These are phyloP conservation scores for Daldinia childiae DNA, from an alignment of 495 filamentous ascomycete species.

Conservation along the genomic window DNA sequence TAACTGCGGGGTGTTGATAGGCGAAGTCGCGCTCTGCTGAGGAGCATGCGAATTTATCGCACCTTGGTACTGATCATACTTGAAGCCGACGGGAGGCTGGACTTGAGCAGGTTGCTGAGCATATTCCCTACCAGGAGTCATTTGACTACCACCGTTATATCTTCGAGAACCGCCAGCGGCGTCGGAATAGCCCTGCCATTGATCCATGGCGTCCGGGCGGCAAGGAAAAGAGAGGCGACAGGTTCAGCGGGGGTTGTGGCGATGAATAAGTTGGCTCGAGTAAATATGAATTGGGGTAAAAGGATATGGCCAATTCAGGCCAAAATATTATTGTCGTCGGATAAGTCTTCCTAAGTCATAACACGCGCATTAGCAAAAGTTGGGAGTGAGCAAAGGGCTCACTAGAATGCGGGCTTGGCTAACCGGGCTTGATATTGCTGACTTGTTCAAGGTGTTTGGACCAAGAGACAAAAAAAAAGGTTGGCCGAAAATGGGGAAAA, in stretches of 20 bases:
- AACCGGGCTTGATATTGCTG: slow-evolving; percentile 19
- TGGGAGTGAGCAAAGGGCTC: slow-evolving; percentile 35
- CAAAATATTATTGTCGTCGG: slow-evolving; percentile 33
- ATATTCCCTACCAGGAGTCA: slow-evolving; percentile 57
- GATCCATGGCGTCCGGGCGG: slow-evolving; percentile 62
- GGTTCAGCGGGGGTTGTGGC: slow-evolving; percentile 16
- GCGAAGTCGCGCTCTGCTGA: slow-evolving; percentile 69
- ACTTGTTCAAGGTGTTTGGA: slow-evolving; percentile 35
- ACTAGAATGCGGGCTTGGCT: slow-evolving; percentile 33
- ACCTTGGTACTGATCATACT: slow-evolving; percentile 77
- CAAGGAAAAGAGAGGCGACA: slow-evolving; percentile 9
- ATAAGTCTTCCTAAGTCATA: slow-evolving; percentile 27
- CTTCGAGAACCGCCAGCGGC: slow-evolving; percentile 57
- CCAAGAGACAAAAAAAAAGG: slow-evolving; percentile 38
- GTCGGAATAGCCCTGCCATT: slow-evolving; percentile 64
- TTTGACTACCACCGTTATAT: slow-evolving; percentile 60
- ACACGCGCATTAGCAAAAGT: slow-evolving; percentile 35
- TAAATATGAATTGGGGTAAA: slow-evolving; percentile 35
- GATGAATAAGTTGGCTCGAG: slow-evolving; percentile 17
- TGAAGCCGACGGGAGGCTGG: slow-evolving; percentile 73
- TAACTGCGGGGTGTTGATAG: slow-evolving; percentile 69
- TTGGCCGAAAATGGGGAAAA: slow-evolving; percentile 37
- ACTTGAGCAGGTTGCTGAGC: slow-evolving; percentile 60
- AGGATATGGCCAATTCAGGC: slow-evolving; percentile 38
- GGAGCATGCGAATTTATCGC: slow-evolving; percentile 64